Conservation (phyloP, 106 monocot genomes). For the Dioscorea zingiberensis region DNA sequence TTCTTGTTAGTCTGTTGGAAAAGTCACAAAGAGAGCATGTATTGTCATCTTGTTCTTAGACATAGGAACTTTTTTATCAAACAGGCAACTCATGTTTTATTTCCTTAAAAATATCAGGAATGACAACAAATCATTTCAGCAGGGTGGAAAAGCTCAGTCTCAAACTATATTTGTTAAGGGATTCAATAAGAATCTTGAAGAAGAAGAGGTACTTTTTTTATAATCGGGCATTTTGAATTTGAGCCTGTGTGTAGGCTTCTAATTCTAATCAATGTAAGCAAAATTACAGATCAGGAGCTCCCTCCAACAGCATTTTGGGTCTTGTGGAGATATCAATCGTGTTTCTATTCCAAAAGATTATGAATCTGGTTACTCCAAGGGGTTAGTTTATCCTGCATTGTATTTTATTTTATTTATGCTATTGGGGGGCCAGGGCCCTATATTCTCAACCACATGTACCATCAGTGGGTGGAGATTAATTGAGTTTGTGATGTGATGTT, state of each 20-base stretch:
- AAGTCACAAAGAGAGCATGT: too few relatives aligned
- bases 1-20: too few relatives aligned
- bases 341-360: conserved; percentile 72
- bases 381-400: conserved; percentile 35
- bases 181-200: conserved; percentile 62
- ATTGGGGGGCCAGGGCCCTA: too few relatives aligned
- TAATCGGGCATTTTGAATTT: neutral
- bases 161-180: conserved; percentile 75
- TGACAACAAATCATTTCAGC: conserved; percentile 55
- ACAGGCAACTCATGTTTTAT: too few relatives aligned
- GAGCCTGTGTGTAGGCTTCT: neutral
- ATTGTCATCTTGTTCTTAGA: too few relatives aligned
- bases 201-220: conserved; percentile 40
- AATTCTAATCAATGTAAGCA: neutral
- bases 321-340: conserved; percentile 74
- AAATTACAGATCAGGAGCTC: conserved; percentile 46
- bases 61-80: neutral
- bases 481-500: neutral
- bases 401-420: neutral
- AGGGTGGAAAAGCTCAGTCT: conserved; percentile 34
- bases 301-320: conserved; percentile 61
- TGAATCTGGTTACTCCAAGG: conserved; percentile 70
- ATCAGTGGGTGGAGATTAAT: too few relatives aligned
- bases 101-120: conserved; percentile 11
- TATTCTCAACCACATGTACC: too few relatives aligned